Evolutionary conservation across 352 stramenopile genomes (phyloP).

Genomic region (Pythium rhizo-oryzae): DNA sequence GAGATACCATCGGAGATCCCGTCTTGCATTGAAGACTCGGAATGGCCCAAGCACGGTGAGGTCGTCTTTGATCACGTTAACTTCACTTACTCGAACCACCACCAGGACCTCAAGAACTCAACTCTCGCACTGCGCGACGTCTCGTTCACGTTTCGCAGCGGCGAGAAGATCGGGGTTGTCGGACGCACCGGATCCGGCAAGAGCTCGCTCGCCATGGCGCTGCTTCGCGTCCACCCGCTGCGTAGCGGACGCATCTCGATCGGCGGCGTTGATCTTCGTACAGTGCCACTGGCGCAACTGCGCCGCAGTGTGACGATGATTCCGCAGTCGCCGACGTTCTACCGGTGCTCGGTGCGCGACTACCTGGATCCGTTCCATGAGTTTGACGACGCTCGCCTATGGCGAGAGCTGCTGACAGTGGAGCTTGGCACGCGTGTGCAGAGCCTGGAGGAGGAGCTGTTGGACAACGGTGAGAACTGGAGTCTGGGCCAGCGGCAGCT

Average conservation of each 20-base stretch:
- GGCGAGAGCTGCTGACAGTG: conserved; percentile 24
- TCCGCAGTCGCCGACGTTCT: conserved; percentile 88
- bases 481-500: conserved; percentile 31
- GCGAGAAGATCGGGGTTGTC: conserved; percentile 32
- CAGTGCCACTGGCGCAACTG: conserved; percentile 17
- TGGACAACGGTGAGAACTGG: conserved; percentile 66
- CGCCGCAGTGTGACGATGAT: conserved; percentile 44
- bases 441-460: conserved; percentile 19
- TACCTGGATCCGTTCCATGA: conserved; percentile 90
- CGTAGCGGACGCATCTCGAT: conserved; percentile 66
- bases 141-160: conserved; percentile 20
- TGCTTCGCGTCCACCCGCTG: conserved; percentile 34
- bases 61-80: background rate
- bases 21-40: background rate
- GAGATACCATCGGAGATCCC: background rate
- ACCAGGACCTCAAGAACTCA: background rate
- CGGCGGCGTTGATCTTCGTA: conserved; percentile 75
- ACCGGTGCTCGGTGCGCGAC: conserved; percentile 78
- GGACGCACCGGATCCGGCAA: conserved; percentile 40
- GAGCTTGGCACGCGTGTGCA: conserved; percentile 1
- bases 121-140: conserved; percentile 22
- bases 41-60: background rate
- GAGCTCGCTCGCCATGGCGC: conserved; percentile 35
- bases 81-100: background rate
- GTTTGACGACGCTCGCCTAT: conserved; percentile 50